phyloP scores from a whole-genome alignment of 495 filamentous ascomycete species.

The Penicillium steckii region DNA sequence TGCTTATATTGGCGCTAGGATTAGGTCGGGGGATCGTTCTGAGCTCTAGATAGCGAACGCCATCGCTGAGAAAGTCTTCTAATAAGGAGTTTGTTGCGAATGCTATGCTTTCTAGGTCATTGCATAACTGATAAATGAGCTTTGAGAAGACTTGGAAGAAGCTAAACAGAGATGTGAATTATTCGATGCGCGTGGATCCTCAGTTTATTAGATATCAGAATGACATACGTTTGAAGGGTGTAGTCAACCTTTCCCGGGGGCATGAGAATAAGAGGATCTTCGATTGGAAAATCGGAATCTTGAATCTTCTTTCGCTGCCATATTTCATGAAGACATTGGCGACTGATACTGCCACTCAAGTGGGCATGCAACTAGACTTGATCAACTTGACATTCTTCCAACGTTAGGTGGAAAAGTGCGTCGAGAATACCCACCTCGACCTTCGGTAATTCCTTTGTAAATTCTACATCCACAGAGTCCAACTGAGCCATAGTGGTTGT shows the following conservation, averaged over 20 bases:
- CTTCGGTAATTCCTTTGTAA: constrained; percentile 39
- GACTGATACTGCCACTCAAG: constrained; percentile 77
- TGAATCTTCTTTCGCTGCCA: constrained; percentile 59
- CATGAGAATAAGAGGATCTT: constrained; percentile 70
- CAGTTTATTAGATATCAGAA: neutral
- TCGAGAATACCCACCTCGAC: too few species aligned
- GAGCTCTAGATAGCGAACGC: constrained; percentile 77
- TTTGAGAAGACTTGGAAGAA: constrained; percentile 80
- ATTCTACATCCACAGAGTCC: constrained; percentile 28
- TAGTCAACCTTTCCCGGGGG: constrained; percentile 67
- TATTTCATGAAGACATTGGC: constrained; percentile 71
- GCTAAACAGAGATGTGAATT: constrained; percentile 24
- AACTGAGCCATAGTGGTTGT: constrained; percentile 27
- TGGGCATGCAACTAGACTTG: constrained; percentile 72
- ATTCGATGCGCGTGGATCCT: neutral
- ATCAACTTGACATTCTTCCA: neutral
- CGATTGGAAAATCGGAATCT: constrained; percentile 48
- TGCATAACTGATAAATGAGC: constrained; percentile 74
- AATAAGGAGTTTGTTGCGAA: constrained; percentile 69
- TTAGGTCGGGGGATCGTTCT: constrained; percentile 74
- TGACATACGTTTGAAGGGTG: constrained; percentile 63
- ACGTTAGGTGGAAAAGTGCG: neutral
- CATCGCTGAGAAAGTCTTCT: constrained; percentile 66
- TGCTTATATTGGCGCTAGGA: constrained; percentile 50
- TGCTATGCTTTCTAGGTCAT: constrained; percentile 53